Base-by-base conservation (phyloP, 495 filamentous ascomycete species). In the Talaromyces borbonicus region DNA sequence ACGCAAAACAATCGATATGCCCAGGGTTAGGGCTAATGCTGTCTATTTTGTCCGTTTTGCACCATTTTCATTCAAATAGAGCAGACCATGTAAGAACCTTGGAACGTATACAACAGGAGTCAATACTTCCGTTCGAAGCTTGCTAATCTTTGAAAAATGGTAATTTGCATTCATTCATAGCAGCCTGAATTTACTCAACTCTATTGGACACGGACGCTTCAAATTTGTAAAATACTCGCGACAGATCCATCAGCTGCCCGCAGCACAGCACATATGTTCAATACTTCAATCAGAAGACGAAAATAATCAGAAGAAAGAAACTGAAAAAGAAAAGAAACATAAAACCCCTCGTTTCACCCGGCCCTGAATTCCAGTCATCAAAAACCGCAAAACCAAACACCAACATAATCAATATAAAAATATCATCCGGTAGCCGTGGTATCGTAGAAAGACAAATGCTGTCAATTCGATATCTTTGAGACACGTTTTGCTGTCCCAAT, bases 401-500 rank as follows among this genome's bases (percentile, higher is more conserved):
- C 43, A 46, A 46, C 36, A 31, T 31, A 46, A 24, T 23, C 11
- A n/a, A 26, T 11, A 19, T 23, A 46, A 19, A n/a, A 31, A 29
- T 27, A 14, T 35, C 5, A 35, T 24, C 43, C 23, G 29, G 16
- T 14, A 25, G 18, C 27, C 30, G 31, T 46, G 43, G 43, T 46
- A 46, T 46, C 43, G 25, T 36, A 43, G 29, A 14, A 16, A 30
- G 22, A 43, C 16, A 19, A 43, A 43, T 1, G 4, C 31, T 12
- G 15, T 29, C 27, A 31, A 44, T 77, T 73, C 49, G 66, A 67
- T 43, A 77, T 65, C 58, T 83, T 86, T 15, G 76, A 78, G 49
- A 84, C 82, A 52, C 77, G 77, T 71, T 84, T 89, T 32, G 86
- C 87, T 0, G 85, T 88, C 39, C 87, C 87, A 55, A 93, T 90